Evolutionary conservation across 768 basidiomycete genomes (phyloP), one percentile per base, ranked within the genome.

Genomic region (Leccinum variicolor): DNA sequence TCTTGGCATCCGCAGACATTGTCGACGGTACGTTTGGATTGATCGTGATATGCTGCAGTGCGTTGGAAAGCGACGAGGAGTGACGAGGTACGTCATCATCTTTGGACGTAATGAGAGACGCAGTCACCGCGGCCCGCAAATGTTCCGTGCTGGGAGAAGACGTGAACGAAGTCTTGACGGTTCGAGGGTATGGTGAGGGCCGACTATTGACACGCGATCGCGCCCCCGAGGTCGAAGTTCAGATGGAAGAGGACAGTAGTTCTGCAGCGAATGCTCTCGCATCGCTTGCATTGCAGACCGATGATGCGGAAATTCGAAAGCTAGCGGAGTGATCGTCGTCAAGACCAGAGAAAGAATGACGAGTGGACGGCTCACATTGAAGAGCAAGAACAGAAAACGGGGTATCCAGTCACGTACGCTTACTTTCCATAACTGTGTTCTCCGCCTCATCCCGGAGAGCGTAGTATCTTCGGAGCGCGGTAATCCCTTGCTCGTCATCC

Each of bases 121-220:
- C 63, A 1, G 55, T 49, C 8, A 65, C 55, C 8, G 68, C 65
- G 0, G 71, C 66, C 1, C 70, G 75, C 1, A 69, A 58, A 45
- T 76, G 69, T 39, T 83, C 78, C 0, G 78, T 72, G 0, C 49
- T 21, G 0, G 69, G 64, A n/a, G 67, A 66, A 6, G 69, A 61
- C 5, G 84, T 80, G 15, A 77, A 65, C 1, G 79, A 76, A 0
- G 76, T 69, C 65, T 79, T 84, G 39, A 74, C 70, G 11, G 75
- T 65, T 14, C 85, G 79, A 34, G 19, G 87, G 59, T 92, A 92
- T 0, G 90, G 90, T 5, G 87, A 87, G 0, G 87, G 76, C 17
- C 90, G 79, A 25, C 90, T 91, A 26, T 81, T 78, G 0, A 85
- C 89, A 14, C 89, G 80, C 1, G 86, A 87, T 34, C 87, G 81